These are phyloP conservation scores for Teunomyces lycoperdinae DNA, from an alignment of 805 yeast species.

Conservation along the genomic window DNA sequence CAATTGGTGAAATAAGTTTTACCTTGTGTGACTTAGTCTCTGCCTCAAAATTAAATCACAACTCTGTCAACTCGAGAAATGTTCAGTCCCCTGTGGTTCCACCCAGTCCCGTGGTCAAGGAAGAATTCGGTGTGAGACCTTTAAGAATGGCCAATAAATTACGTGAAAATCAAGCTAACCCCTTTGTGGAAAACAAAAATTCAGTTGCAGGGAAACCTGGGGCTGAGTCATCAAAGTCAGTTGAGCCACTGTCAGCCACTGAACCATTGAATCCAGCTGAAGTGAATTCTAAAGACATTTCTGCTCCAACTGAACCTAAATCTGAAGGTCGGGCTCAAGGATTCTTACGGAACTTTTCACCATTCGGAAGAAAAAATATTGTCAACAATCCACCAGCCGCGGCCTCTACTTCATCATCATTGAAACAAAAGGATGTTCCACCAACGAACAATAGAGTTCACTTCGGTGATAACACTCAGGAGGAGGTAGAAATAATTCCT, in stretches of 20 bases:
- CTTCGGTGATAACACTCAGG: neutral
- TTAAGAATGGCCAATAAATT: constrained; percentile 63
- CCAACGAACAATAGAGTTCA: constrained; percentile 2
- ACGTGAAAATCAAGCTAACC: constrained; percentile 16
- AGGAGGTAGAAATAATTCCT: neutral
- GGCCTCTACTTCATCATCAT: neutral
- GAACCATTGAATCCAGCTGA: neutral
- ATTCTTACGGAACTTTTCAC: constrained; percentile 13
- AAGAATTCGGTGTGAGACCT: constrained; percentile 54
- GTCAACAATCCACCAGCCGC: neutral
- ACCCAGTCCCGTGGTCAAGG: constrained; percentile 9
- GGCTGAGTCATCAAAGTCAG: neutral
- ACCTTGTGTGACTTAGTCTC: constrained; percentile 61
- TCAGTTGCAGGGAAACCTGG: neutral
- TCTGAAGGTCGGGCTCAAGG: constrained; percentile 5
- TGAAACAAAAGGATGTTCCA: neutral
- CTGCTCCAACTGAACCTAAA: constrained; percentile 5
- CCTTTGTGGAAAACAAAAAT: neutral
- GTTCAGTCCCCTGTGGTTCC: constrained; percentile 5
- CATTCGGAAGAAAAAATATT: constrained; percentile 7
- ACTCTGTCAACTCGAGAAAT: constrained; percentile 8
- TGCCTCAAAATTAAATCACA: constrained; percentile 43
- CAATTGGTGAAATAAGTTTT: constrained; percentile 71
- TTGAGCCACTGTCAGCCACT: neutral
- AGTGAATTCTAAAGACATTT: neutral